Conservation (phyloP, 495 filamentous ascomycete genomes). For the Daldinia vernicosa region DNA sequence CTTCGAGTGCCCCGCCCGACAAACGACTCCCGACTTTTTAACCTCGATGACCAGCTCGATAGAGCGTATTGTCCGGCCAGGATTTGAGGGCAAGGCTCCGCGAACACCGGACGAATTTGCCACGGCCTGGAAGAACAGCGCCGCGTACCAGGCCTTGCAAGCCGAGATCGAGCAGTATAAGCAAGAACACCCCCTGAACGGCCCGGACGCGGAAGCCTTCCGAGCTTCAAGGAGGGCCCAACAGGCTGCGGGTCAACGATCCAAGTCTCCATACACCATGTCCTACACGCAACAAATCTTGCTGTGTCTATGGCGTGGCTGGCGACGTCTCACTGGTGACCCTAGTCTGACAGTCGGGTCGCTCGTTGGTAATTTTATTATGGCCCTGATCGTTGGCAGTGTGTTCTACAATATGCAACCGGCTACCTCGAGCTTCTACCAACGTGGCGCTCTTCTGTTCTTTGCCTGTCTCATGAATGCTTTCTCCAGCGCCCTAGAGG, state of each 20-base stretch:
- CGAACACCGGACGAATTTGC: conserved; percentile 83
- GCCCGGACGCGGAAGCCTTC: conserved; percentile 72
- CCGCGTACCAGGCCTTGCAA: conserved; percentile 70
- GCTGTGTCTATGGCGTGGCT: conserved; percentile 80
- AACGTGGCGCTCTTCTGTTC: conserved; percentile 83
- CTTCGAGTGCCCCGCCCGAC: conserved; percentile 75
- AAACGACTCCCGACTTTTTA: conserved; percentile 82
- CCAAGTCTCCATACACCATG: conserved; percentile 78
- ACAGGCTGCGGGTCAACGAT: conserved; percentile 69
- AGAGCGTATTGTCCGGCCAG: conserved; percentile 70
- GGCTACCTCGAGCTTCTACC: conserved; percentile 75
- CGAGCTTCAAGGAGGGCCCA: conserved; percentile 70
- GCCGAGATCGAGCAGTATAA: conserved; percentile 78
- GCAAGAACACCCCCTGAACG: conserved; percentile 66
- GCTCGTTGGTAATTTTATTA: conserved; percentile 75
- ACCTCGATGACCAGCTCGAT: conserved; percentile 78
- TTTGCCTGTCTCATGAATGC: conserved; percentile 89
- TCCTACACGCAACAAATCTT: conserved; percentile 74
- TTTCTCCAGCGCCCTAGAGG: conserved; percentile 79
- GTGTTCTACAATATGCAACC: conserved; percentile 80
- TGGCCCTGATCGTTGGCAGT: conserved; percentile 80
- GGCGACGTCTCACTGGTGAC: conserved; percentile 73
- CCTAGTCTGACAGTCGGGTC: conserved; percentile 73
- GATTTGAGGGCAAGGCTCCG: conserved; percentile 72
- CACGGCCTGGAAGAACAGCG: conserved; percentile 74